Conservation (phyloP, 2,329 filamentous ascomycete genomes). For the Talaromyces albobiverticillius region DNA sequence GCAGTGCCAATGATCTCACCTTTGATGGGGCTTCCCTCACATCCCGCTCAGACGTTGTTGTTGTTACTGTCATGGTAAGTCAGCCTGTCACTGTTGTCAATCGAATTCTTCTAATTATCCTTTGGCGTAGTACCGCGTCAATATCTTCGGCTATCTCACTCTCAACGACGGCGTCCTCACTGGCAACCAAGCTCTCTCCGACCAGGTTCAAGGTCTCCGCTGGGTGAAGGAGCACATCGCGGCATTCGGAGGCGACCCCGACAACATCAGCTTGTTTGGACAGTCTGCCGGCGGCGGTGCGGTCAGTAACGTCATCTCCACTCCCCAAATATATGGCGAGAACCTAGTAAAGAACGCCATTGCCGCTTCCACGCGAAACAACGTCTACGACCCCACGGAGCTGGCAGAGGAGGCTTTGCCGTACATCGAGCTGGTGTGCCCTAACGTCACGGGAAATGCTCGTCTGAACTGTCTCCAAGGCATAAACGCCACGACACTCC, state of each 20-base stretch:
- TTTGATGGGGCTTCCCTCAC: slow-evolving; percentile 35
- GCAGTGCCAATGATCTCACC: slow-evolving; percentile 29
- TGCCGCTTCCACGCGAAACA: neutral
- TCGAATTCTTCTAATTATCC: neutral
- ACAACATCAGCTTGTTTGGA: slow-evolving; percentile 50
- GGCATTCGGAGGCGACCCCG: too few species aligned
- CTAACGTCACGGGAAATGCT: neutral
- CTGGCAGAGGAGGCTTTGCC: neutral
- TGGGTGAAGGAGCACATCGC: slow-evolving; percentile 39
- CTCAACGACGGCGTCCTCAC: slow-evolving; percentile 38
- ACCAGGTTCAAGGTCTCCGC: slow-evolving; percentile 31
- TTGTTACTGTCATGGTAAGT: slow-evolving; percentile 41
- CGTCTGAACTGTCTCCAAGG: too few species aligned
- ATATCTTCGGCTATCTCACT: slow-evolving; percentile 50
- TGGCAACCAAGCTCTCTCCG: slow-evolving; percentile 39
- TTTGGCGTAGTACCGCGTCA: slow-evolving; percentile 44
- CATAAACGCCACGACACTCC: too few species aligned
- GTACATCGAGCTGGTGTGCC: slow-evolving; percentile 1
- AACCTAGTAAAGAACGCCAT: slow-evolving; percentile 2
- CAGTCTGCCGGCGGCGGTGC: slow-evolving; percentile 47
- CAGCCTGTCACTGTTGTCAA: too few species aligned
- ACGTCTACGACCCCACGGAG: neutral
- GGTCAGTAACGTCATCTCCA: neutral
- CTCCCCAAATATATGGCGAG: neutral
- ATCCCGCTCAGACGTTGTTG: slow-evolving; percentile 44